These are phyloP conservation scores for Talaromyces liani DNA, from an alignment of 495 filamentous ascomycete species.

Conservation along the genomic window DNA sequence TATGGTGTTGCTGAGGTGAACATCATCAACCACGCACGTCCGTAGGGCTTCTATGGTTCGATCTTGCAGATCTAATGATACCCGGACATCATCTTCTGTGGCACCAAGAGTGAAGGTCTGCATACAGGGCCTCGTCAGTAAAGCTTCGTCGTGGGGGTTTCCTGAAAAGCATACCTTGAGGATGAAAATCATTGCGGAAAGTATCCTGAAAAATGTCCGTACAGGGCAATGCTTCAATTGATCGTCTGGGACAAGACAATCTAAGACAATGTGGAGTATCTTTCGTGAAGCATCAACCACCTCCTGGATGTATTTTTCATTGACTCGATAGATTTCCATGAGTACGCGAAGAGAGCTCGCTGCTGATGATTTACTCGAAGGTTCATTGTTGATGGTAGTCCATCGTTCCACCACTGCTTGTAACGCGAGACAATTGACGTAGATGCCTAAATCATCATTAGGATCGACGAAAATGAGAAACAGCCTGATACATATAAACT, in stretches of 20 bases:
- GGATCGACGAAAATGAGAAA: conserved; percentile 19
- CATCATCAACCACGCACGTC: conserved; percentile 86
- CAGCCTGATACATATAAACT: conserved; percentile 13
- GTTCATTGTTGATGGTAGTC: conserved; percentile 58
- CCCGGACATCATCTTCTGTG: conserved; percentile 76
- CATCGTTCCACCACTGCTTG: conserved; percentile 94
- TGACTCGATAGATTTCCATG: conserved; percentile 47
- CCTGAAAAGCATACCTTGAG: conserved; percentile 47
- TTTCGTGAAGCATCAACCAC: conserved; percentile 83
- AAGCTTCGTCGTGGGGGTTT: background rate
- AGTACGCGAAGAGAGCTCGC: conserved; percentile 43
- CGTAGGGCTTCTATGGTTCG: conserved; percentile 70
- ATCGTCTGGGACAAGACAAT: conserved; percentile 71
- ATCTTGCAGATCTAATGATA: conserved; percentile 76
- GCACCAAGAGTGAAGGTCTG: conserved; percentile 91
- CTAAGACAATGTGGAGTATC: conserved; percentile 73
- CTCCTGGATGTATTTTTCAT: conserved; percentile 74
- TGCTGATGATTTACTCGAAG: conserved; percentile 37
- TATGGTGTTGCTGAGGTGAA: conserved; percentile 90
- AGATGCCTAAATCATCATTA: conserved; percentile 42
- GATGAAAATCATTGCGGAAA: conserved; percentile 91
- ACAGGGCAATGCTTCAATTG: conserved; percentile 90
- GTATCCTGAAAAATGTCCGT: conserved; percentile 87
- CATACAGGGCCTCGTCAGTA: conserved; percentile 1
- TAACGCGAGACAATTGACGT: conserved; percentile 85